Evolutionary conservation across 345 rosid species (phyloP).

Genomic region (Cardamine resedifolia): DNA sequence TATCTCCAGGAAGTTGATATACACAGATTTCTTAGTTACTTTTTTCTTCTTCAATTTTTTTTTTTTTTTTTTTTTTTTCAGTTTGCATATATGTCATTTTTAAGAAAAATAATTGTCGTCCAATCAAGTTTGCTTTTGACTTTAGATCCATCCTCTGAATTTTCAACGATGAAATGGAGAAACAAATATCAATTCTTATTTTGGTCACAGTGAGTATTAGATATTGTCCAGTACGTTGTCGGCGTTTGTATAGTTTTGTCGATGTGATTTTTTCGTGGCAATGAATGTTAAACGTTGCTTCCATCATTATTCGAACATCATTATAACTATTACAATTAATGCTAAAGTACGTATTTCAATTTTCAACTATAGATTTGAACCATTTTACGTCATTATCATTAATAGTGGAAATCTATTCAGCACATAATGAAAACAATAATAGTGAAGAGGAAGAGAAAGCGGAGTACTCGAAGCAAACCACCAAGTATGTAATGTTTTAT

Average conservation of each 20-base stretch:
- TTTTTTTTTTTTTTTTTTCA: not conserved
- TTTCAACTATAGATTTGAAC: conserved; percentile 2
- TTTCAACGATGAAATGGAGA: conserved; percentile 6
- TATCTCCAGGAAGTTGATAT: conserved; percentile 1
- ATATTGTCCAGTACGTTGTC: not conserved
- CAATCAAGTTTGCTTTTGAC: conserved; percentile 11
- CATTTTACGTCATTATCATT: conserved; percentile 11
- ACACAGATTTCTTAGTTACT: not conserved
- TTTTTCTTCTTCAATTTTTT: no score
- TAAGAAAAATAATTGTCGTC: not conserved
- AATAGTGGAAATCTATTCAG: not conserved
- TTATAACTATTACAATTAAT: not conserved
- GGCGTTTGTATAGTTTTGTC: conserved; percentile 12
- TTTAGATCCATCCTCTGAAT: not conserved
- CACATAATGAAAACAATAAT: not conserved
- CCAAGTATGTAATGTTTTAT: no score
- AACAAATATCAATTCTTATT: not conserved
- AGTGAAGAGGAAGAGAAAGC: no score
- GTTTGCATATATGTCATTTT: not conserved
- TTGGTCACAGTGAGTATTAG: conserved; percentile 4
- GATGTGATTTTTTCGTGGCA: not conserved
- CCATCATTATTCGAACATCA: not conserved
- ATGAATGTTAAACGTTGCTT: not conserved
- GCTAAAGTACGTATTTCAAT: not conserved
- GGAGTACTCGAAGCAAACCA: not conserved